Conservation (phyloP, 2,329 filamentous ascomycete species). For the Gaeumannomyces tritici region DNA sequence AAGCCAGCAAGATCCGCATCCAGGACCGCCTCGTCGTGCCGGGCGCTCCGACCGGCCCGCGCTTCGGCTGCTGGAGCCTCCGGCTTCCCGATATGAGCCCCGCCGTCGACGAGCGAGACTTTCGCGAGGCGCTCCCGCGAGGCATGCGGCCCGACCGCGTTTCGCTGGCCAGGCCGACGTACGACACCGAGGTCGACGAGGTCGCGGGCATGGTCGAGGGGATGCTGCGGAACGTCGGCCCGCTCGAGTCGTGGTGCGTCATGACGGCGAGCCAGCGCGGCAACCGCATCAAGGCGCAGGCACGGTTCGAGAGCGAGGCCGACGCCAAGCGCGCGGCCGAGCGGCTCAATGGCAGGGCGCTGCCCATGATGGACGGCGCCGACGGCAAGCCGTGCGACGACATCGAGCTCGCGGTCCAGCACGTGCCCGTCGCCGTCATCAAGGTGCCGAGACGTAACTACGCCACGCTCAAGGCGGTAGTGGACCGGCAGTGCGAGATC, state of each 20-base stretch:
- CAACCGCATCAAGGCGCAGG: constrained; percentile 28
- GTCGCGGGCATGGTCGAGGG: constrained; percentile 16
- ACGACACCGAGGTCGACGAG: constrained; percentile 12
- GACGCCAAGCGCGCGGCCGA: constrained; percentile 23
- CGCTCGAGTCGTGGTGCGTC: constrained; percentile 23
- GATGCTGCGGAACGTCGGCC: constrained; percentile 19
- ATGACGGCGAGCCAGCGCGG: constrained; percentile 12
- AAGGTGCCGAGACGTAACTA: constrained; percentile 25
- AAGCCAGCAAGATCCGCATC: constrained; percentile 11
- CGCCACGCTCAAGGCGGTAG: constrained; percentile 15
- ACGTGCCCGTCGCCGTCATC: constrained; percentile 25
- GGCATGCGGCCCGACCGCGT: constrained; percentile 11
- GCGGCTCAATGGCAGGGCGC: constrained; percentile 17
- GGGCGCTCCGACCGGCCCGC: not conserved
- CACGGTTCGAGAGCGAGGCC: constrained; percentile 24
- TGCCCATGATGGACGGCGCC: constrained; percentile 19
- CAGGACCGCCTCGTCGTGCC: constrained; percentile 4
- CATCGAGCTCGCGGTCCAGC: constrained; percentile 23
- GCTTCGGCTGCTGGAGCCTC: constrained; percentile 12
- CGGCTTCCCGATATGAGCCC: constrained; percentile 14
- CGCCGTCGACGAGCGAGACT: constrained; percentile 8
- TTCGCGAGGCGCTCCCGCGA: constrained; percentile 10
- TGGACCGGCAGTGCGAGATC: constrained; percentile 14
- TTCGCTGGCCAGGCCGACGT: constrained; percentile 12
- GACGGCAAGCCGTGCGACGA: not conserved